These are phyloP conservation scores for Metschnikowia picachoensis DNA, from an alignment of 805 yeast genomes.

Conservation along the genomic window DNA sequence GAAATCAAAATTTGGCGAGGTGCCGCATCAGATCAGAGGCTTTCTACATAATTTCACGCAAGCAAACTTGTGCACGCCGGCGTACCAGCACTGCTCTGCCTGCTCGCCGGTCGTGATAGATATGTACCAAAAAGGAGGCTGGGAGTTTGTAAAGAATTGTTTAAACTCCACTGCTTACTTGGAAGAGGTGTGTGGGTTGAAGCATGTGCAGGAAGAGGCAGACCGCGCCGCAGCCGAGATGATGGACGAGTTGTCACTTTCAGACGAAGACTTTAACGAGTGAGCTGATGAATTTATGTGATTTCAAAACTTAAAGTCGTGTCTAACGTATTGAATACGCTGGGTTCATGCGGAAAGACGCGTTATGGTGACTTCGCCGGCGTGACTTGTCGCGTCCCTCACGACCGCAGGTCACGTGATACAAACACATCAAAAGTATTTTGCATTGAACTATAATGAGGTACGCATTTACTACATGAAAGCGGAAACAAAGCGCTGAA, in stretches of 20 bases:
- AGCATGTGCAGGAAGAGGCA: conserved; percentile 66
- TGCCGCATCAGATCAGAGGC: conserved; percentile 92
- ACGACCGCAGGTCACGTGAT: neutral
- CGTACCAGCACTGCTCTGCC: conserved; percentile 79
- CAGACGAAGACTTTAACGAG: too few species aligned
- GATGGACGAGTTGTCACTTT: conserved; percentile 20
- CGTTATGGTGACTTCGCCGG: too few species aligned
- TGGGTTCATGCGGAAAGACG: too few species aligned
- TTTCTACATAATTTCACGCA: conserved; percentile 65
- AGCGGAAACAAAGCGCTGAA: too few species aligned
- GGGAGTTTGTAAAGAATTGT: conserved; percentile 79
- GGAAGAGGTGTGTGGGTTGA: conserved; percentile 77
- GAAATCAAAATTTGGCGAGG: conserved; percentile 51
- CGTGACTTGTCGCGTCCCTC: neutral
- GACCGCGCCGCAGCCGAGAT: conserved; percentile 44
- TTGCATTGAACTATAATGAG: too few species aligned
- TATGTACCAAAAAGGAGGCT: conserved; percentile 51
- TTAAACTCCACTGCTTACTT: conserved; percentile 62
- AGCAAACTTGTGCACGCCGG: conserved; percentile 63
- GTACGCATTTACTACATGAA: too few species aligned
- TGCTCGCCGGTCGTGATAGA: conserved; percentile 64
- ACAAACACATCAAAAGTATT: neutral
- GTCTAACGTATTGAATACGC: too few species aligned
- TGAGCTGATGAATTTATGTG: too few species aligned
- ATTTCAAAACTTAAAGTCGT: too few species aligned